Conservation (phyloP, 176 grass and related monocot species). For the Ananas comosus region DNA sequence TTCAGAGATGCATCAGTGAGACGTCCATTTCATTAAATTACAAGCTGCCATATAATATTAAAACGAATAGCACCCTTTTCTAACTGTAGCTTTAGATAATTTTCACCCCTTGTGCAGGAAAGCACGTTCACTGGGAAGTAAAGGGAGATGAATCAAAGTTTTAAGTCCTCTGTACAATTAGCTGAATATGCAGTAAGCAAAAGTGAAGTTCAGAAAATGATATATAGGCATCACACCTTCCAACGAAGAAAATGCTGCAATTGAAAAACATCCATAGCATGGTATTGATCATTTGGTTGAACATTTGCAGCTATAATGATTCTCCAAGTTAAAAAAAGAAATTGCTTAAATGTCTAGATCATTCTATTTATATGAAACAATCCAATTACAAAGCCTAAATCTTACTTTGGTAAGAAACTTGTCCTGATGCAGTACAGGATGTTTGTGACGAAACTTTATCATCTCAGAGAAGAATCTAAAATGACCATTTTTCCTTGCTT, state of each 20-base stretch:
- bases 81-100: too few species aligned
- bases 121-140: too few species aligned
- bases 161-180: not conserved
- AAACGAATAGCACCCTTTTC: too few species aligned
- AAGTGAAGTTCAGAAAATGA: not conserved
- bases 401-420: conserved; percentile 83
- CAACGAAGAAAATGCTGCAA: not conserved
- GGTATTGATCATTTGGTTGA: not conserved
- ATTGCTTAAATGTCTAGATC: not conserved
- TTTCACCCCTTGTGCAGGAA: too few species aligned
- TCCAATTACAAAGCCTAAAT: conserved; percentile 12
- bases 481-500: conserved; percentile 55
- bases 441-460: conserved; percentile 74
- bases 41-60: too few species aligned
- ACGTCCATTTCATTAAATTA: too few species aligned
- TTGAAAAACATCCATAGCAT: not conserved
- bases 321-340: not conserved
- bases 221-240: conserved; percentile 1
- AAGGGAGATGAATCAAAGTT: too few species aligned
- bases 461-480: conserved; percentile 93
- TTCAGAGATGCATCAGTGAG: too few species aligned
- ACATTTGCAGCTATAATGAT: not conserved
- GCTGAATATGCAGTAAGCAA: not conserved
- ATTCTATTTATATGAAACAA: not conserved
- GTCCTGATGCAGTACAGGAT: conserved; percentile 47